Evolutionary conservation across 805 yeast genomes (phyloP), one percentile per base, ranked within the genome.

Genomic region (Tetrapisispora namnaoensis): DNA sequence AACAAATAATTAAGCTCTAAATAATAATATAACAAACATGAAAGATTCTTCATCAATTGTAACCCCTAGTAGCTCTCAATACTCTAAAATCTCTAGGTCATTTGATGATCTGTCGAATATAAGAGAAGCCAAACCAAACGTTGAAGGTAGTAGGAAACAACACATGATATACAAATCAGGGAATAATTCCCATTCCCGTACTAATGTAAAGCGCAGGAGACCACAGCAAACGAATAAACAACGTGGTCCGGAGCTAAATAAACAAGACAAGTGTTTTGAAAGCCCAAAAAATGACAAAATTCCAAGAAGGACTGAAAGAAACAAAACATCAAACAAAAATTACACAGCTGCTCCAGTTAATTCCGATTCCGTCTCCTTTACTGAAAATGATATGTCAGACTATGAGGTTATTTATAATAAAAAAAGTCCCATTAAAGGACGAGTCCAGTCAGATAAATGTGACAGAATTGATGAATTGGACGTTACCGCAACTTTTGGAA

Each of bases 381-480:
- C n/a, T 14, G 35, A 32, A 32, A 32, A 32, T 13, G 13, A 32
- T 32, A 14, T 11, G 4, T 32, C 35, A 6, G 35, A 32, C 35
- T 32, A 32, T 32, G 35, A 32, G n/a, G 3, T 10, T 4, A 14
- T 14, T 13, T 5, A 11, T 32, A 6, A 16, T 16, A 11, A 20
- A 34, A 34, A 16, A 4, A 8, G 3, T 41, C 24, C 17, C 17
- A 7, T 10, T 5, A 45, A 21, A 69, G 53, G 66, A 74, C 50
- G 72, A 70, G 59, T 70, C 69, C 59, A 73, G 48, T 76, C 89
- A 14, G 80, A 82, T 57, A 86, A 89, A 56, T 82, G 90, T 49
- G 99, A 91, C 61, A 87, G 95, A 4, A 93, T 93, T 57, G 99
- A 93, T 70, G 86, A 86, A 67, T 74, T 93, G 60, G 99, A 93